A percentile compares a stretch with the other conserved stretches of the same genome.
Evolutionary conservation across 202 grass and related monocot genomes (phyloP).

Genomic region (Setaria viridis): DNA sequence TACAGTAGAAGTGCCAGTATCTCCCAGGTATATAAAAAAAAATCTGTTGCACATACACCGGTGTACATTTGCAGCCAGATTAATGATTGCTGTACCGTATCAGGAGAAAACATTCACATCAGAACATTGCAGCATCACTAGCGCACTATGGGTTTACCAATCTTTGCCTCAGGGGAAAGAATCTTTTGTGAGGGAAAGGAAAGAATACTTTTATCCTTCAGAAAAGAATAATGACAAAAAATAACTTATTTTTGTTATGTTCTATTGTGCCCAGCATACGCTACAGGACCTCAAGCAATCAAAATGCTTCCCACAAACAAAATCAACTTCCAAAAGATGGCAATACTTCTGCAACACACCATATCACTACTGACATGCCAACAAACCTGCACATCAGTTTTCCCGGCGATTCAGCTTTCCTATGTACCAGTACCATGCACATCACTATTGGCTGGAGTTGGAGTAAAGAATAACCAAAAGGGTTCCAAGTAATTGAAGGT

Average conservation of each 20-base stretch:
- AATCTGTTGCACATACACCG: neutral
- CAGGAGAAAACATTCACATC: neutral
- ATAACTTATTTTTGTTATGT: neutral
- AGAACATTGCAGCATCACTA: neutral
- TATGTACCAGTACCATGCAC: constrained; percentile 29
- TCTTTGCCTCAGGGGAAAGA: constrained; percentile 42
- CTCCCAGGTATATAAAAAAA: neutral
- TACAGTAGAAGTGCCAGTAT: neutral
- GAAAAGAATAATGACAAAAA: constrained; percentile 41
- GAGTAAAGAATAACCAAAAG: constrained; percentile 50
- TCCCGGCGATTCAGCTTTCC: constrained; percentile 33
- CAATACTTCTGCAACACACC: neutral
- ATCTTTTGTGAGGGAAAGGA: constrained; percentile 15
- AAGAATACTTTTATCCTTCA: constrained; percentile 36
- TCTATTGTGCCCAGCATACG: constrained; percentile 1
- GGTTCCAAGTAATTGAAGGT: constrained; percentile 37
- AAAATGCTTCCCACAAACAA: constrained; percentile 26
- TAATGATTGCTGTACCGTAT: neutral
- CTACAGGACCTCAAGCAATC: constrained; percentile 11
- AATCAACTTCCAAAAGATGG: constrained; percentile 4
- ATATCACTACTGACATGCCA: constrained; percentile 22
- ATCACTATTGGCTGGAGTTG: constrained; percentile 50
- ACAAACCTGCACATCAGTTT: neutral
- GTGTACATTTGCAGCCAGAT: neutral
- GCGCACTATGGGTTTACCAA: constrained; percentile 7